phyloP scores from a whole-genome alignment of 106 monocot species.

The Dactylorhiza incarnata region DNA sequence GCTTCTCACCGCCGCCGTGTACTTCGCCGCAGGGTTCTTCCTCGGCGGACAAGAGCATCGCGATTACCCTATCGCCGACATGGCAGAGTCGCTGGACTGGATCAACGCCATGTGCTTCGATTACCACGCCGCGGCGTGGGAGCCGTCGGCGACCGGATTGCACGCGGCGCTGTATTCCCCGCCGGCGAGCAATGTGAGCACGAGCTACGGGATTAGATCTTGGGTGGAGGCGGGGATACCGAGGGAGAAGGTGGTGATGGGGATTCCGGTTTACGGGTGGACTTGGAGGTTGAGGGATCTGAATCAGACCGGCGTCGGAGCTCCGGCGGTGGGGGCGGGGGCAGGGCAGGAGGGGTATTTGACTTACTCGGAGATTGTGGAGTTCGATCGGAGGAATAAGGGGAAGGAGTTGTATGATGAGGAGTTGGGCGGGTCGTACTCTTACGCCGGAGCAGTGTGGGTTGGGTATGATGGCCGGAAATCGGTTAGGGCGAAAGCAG shows the following conservation, averaged over 20 bases:
- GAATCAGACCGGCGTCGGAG: conserved; percentile 20
- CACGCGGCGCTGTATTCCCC: conserved; percentile 17
- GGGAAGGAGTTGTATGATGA: not conserved
- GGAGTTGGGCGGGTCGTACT: too few species aligned
- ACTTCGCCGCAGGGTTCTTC: conserved; percentile 23
- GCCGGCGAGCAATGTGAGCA: conserved; percentile 22
- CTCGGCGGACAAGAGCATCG: not conserved
- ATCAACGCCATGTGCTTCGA: conserved; percentile 41
- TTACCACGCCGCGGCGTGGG: conserved; percentile 23
- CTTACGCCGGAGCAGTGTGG: too few species aligned
- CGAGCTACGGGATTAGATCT: conserved; percentile 23
- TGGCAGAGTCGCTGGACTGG: conserved; percentile 20
- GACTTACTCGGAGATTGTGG: conserved; percentile 11
- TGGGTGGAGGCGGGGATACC: conserved; percentile 29
- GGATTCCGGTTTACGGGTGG: conserved; percentile 28
- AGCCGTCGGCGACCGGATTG: conserved; percentile 21
- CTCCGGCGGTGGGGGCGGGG: conserved; percentile 27
- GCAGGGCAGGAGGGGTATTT: conserved; percentile 13
- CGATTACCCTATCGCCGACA: conserved; percentile 18
- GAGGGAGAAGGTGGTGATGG: conserved; percentile 24
- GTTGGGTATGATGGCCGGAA: too few species aligned
- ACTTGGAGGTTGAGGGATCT: conserved; percentile 29
- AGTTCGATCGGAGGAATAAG: not conserved
- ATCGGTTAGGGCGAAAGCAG: too few species aligned
- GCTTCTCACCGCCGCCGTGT: conserved; percentile 29